These are phyloP conservation scores for Aulographum hederae DNA, from an alignment of 2,329 filamentous ascomycete species.

Conservation along the genomic window DNA sequence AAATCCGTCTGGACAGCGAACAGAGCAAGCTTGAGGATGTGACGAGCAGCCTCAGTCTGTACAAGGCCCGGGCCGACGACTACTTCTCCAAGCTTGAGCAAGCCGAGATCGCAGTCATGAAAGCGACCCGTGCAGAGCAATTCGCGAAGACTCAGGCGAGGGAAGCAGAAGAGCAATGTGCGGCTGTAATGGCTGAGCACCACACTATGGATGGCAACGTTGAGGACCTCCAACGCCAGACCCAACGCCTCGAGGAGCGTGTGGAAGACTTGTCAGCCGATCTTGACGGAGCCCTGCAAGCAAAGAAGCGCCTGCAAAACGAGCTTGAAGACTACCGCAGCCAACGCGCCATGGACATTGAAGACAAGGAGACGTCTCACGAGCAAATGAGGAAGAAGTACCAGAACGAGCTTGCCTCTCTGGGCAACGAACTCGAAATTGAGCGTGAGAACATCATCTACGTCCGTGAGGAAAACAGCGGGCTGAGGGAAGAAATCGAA, in stretches of 20 bases:
- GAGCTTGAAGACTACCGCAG: constrained; percentile 95
- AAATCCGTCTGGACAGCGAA: constrained; percentile 83
- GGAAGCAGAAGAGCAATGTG: constrained; percentile 82
- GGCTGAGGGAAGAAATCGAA: constrained; percentile 88
- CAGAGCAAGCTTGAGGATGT: constrained; percentile 71
- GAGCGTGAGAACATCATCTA: constrained; percentile 81
- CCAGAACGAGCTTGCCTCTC: constrained; percentile 72
- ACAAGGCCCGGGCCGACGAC: constrained; percentile 83
- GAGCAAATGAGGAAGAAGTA: constrained; percentile 98
- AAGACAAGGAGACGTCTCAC: constrained; percentile 89
- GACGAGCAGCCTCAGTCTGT: constrained; percentile 64
- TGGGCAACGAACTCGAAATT: constrained; percentile 83
- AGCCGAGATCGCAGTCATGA: constrained; percentile 86
- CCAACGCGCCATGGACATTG: constrained; percentile 86
- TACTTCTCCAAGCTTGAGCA: constrained; percentile 97
- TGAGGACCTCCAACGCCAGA: constrained; percentile 78
- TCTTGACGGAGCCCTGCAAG: constrained; percentile 65
- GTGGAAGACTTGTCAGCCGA: constrained; percentile 86
- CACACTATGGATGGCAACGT: constrained; percentile 76
- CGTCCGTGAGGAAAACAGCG: constrained; percentile 65
- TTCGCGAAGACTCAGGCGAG: constrained; percentile 80
- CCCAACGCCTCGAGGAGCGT: constrained; percentile 76
- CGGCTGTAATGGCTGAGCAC: constrained; percentile 76
- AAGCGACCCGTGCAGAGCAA: constrained; percentile 78
- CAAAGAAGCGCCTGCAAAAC: constrained; percentile 87